Evolutionary conservation across 306 rosid genomes (phyloP).

Genomic region (Boehmeria nivea): DNA sequence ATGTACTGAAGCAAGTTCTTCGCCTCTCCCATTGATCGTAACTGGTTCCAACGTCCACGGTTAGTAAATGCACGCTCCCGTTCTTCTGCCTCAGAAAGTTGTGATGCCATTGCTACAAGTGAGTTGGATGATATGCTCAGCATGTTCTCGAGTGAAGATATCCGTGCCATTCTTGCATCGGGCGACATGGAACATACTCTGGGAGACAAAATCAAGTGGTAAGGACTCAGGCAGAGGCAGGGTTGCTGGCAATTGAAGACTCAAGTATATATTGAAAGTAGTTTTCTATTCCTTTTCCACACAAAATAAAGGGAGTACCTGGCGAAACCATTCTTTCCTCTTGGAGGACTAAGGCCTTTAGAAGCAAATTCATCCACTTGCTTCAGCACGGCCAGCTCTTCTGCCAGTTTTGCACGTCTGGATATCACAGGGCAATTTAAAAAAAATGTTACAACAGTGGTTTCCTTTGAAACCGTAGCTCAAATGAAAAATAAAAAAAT

Average conservation of each 20-base stretch:
- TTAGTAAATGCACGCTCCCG: slow-evolving; percentile 88
- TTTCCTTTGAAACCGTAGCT: slow-evolving; percentile 15
- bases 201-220: slow-evolving; percentile 28
- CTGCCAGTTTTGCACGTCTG: slow-evolving; percentile 98
- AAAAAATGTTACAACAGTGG: slow-evolving; percentile 11
- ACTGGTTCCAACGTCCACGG: slow-evolving; percentile 97
- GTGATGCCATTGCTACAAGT: slow-evolving; percentile 99
- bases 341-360: slow-evolving; percentile 93
- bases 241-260: neutral
- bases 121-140: slow-evolving; percentile 91
- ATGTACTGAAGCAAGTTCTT: slow-evolving; percentile 91
- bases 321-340: slow-evolving; percentile 85
- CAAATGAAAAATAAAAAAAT: slow-evolving; percentile 7
- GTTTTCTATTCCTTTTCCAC: neutral
- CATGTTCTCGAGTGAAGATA: slow-evolving; percentile 92
- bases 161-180: slow-evolving; percentile 92
- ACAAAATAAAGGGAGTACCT: slow-evolving; percentile 35
- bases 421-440: slow-evolving; percentile 25
- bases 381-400: slow-evolving; percentile 88
- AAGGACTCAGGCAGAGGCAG: slow-evolving; percentile 24
- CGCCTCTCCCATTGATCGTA: slow-evolving; percentile 99
- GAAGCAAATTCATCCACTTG: slow-evolving; percentile 87
- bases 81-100: slow-evolving; percentile 99
- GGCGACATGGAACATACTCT: slow-evolving; percentile 97
- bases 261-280: slow-evolving; percentile 10